These are phyloP conservation scores for Omphalea diandra DNA, from an alignment of 441 rosid genomes.

Conservation along the genomic window DNA sequence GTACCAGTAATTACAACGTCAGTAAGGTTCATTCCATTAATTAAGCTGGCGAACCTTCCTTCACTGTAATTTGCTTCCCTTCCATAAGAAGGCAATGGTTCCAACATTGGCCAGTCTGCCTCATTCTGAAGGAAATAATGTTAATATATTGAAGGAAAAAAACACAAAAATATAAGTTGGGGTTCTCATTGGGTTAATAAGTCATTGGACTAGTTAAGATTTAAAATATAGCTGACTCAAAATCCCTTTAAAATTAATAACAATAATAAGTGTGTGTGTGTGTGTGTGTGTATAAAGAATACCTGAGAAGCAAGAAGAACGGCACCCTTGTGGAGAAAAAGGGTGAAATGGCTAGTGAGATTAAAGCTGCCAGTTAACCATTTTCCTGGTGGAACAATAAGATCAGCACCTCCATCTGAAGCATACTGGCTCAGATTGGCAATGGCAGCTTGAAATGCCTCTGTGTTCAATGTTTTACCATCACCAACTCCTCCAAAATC, in stretches of 20 bases:
- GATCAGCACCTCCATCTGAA: constrained; percentile 66
- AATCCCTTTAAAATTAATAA: too few relatives aligned
- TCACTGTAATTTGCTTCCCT: constrained; percentile 47
- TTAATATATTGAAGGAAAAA: background rate
- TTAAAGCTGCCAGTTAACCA: constrained; percentile 83
- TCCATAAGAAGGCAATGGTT: constrained; percentile 58
- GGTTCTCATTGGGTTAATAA: too few relatives aligned
- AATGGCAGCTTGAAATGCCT: constrained; percentile 52
- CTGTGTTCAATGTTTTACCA: constrained; percentile 64
- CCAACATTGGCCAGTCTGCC: constrained; percentile 48
- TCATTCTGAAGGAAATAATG: constrained; percentile 43
- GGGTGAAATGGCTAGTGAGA: constrained; percentile 72
- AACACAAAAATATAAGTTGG: too few relatives aligned
- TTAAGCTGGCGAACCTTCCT: constrained; percentile 56
- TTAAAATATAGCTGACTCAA: too few relatives aligned
- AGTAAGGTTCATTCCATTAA: constrained; percentile 60
- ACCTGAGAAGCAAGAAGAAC: constrained; percentile 67
- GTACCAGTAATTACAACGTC: constrained; percentile 69
- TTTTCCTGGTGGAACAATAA: constrained; percentile 69
- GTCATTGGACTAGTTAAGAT: background rate
- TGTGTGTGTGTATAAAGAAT: too few relatives aligned
- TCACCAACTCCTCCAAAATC: constrained; percentile 83
- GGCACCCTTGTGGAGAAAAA: constrained; percentile 60
- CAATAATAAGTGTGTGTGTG: too few relatives aligned
- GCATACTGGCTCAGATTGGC: constrained; percentile 44